Conservation (phyloP, 306 rosid species). For the Lathyrus oleraceus region DNA sequence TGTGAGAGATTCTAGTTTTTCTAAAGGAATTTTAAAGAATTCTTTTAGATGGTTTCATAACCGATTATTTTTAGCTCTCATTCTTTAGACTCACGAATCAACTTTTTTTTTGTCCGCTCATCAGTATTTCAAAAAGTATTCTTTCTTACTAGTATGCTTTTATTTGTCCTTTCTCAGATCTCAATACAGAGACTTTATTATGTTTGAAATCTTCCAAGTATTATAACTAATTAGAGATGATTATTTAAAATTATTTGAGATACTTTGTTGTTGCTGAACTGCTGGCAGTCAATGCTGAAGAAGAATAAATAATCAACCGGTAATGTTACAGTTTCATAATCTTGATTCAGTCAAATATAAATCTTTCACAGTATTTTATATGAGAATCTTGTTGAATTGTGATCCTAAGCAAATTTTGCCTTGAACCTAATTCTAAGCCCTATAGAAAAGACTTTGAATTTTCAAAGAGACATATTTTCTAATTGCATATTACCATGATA, state of each 20-base stretch:
- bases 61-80: slow-evolving; percentile 28
- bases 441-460: background rate
- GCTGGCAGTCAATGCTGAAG: slow-evolving; percentile 19
- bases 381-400: slow-evolving; percentile 27
- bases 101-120: slow-evolving; percentile 24
- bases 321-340: slow-evolving; percentile 1
- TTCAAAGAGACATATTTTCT: background rate
- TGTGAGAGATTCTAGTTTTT: slow-evolving; percentile 39
- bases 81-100: slow-evolving; percentile 32
- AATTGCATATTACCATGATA: too few relatives aligned
- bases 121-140: background rate
- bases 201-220: background rate
- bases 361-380: background rate
- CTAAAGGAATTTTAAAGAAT: slow-evolving; percentile 14
- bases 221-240: background rate
- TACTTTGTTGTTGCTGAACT: too few relatives aligned
- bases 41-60: slow-evolving; percentile 40
- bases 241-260: background rate
- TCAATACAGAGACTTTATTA: background rate
- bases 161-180: slow-evolving; percentile 17
- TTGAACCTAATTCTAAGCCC: slow-evolving; percentile 28
- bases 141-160: background rate
- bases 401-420: slow-evolving; percentile 15
- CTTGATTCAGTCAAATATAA: slow-evolving; percentile 14
- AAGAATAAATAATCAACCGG: slow-evolving; percentile 19